Evolutionary conservation across 805 yeast genomes (phyloP).

Genomic region (Kuraishia molischiana): DNA sequence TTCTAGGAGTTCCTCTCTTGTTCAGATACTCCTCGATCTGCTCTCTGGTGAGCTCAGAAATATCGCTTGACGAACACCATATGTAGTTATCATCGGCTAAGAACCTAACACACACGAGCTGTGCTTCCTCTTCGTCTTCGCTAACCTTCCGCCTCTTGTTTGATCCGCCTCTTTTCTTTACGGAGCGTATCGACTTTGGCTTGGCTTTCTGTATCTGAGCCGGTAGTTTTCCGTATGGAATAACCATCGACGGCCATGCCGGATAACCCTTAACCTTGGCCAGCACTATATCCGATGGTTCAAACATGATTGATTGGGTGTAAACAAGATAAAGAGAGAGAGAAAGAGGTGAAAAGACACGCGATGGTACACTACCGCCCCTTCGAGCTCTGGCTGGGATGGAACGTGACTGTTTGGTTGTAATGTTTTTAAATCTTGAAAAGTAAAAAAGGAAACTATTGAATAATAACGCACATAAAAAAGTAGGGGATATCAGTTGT

Average conservation of each 20-base stretch:
- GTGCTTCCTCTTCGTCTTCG: constrained; percentile 2
- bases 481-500: too few species aligned
- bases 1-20: constrained; percentile 9
- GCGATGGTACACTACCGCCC: too few species aligned
- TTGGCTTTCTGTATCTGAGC: constrained; percentile 4
- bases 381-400: too few species aligned
- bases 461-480: too few species aligned
- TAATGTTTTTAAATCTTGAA: too few species aligned
- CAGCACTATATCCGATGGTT: constrained; percentile 4
- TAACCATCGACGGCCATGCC: constrained; percentile 11
- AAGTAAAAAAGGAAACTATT: too few species aligned
- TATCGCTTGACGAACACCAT: constrained; percentile 33
- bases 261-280: constrained; percentile 9
- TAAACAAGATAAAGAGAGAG: too few species aligned
- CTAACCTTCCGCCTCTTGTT: constrained; percentile 1
- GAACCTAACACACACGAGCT: constrained; percentile 5
- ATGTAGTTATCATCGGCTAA: constrained; percentile 5
- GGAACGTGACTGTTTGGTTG: too few species aligned
- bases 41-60: constrained; percentile 29
- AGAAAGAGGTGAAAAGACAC: too few species aligned
- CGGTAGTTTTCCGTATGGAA: constrained; percentile 7
- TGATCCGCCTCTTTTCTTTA: constrained; percentile 1
- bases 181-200: constrained; percentile 3
- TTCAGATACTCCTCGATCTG: constrained; percentile 9
- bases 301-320: not conserved